A percentile compares a stretch with the other conserved stretches of the same genome.
Conservation (phyloP, 257 asterid species). For the Hygrophila difformis region DNA sequence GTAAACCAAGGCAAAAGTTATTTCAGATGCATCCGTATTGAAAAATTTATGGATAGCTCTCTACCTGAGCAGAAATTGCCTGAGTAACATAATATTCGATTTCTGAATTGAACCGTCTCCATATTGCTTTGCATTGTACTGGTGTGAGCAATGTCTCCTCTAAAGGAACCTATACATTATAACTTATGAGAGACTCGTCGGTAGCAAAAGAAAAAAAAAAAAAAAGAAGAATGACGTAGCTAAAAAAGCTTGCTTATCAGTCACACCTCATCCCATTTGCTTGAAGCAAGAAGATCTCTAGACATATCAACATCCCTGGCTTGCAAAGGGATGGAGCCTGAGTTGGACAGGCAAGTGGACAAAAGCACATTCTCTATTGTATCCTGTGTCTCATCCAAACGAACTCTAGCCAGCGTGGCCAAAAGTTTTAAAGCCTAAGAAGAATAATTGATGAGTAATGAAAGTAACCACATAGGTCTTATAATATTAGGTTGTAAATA, state of each 20-base stretch:
- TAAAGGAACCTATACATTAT: conserved; percentile 31
- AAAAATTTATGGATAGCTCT: too few relatives aligned
- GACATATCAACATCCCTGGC: conserved; percentile 23
- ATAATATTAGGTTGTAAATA: conserved; percentile 6
- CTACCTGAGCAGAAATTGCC: conserved; percentile 57
- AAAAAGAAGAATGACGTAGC: not conserved
- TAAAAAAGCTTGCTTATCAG: not conserved
- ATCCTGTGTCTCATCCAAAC: conserved; percentile 36
- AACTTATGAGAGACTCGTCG: conserved; percentile 10
- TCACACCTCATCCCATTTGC: conserved; percentile 57
- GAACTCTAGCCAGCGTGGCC: conserved; percentile 39
- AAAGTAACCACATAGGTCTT: too few relatives aligned
- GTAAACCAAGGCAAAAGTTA: too few relatives aligned
- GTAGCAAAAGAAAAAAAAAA: too few relatives aligned
- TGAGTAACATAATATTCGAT: conserved; percentile 47
- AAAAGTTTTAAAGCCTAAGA: conserved; percentile 45
- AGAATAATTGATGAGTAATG: not conserved
- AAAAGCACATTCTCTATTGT: conserved; percentile 34
- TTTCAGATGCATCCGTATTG: too few relatives aligned
- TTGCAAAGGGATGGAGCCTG: conserved; percentile 18
- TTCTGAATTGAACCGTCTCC: conserved; percentile 53
- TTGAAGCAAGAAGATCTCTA: conserved; percentile 47
- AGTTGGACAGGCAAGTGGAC: conserved; percentile 31
- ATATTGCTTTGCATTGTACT: conserved; percentile 44
- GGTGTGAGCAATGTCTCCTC: conserved; percentile 59